Base-by-base conservation (phyloP, 192 early-diverging fungal genomes). In the Lobosporangium transversale region DNA sequence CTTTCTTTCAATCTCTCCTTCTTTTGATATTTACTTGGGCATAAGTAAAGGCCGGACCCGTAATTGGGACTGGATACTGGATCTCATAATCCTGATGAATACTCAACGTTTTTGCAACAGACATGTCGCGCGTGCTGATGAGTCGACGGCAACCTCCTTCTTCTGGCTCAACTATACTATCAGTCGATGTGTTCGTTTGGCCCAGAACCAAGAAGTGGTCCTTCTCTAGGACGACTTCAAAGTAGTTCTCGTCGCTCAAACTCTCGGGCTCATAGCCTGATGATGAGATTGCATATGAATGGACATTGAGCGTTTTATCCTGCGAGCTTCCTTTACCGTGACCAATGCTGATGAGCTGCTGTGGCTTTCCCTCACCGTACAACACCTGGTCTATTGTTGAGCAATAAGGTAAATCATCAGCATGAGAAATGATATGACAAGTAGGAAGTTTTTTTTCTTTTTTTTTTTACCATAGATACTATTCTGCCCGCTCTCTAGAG, bases 61-160 rank as follows among this genome's bases (percentile, higher is more conserved):
- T 33, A 42, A 62, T 27, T 18, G 60, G 60, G 2, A 62, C 60
- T 3, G 52, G 52, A 6, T 31, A 20, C 43, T 61, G 58, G 14
- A 70, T 43, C 33, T 33, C n/a, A 47, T 70, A 62, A 14, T 70
- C 68, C n/a, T 54, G 58, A 31, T 70, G 68, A n/a, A 70, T 40
- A 29, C 18, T 49, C 37, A 49, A 27, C 0, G 58, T 61, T 24
- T 56, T 61, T 6, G 52, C 40, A 31, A 70, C 52, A 17, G 40
- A 53, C 58, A 70, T 70, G n/a, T 70, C 68, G 29, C 44, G 42
- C 7, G 58, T 48, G 15, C 58, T 60, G 31, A 60, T 51, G n/a
- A 60, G 21, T 29, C 66, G 48, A n/a, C 56, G 33, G 33, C 50
- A 44, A 10, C 37, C 32, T 10, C 42, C 31, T 15, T 43, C 26